Conservation (phyloP, 202 grass and related monocot species). For the Hordeum pubiflorum region DNA sequence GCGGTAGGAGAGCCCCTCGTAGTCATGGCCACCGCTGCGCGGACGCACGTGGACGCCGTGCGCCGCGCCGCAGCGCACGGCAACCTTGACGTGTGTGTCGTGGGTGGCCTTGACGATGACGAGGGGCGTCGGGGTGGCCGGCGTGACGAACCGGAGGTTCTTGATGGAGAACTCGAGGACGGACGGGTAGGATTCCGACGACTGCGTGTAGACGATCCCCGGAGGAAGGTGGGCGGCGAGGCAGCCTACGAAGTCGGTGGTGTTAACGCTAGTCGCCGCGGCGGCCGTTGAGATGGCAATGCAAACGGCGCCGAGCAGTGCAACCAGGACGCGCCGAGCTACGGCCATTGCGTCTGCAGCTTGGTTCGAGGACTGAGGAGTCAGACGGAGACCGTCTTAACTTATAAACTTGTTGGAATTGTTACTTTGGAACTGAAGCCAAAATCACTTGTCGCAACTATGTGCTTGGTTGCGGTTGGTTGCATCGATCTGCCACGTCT, state of each 20-base stretch:
- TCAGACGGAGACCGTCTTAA: background rate
- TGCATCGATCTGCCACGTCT: background rate
- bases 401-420: background rate
- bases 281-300: background rate
- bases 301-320: background rate
- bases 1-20: conserved; percentile 56
- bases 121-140: conserved; percentile 28
- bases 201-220: background rate
- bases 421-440: background rate
- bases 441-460: background rate
- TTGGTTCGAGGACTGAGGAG: background rate
- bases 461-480: background rate
- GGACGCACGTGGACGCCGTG: conserved; percentile 28
- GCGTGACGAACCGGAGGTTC: conserved; percentile 44
- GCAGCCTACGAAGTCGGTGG: conserved; percentile 25
- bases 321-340: background rate
- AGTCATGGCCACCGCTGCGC: conserved; percentile 63
- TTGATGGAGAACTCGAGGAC: conserved; percentile 34
- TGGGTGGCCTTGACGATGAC: conserved; percentile 18
- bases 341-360: background rate
- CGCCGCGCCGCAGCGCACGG: conserved; percentile 27
- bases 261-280: background rate
- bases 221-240: conserved; percentile 22
- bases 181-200: conserved; percentile 14
- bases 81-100: conserved; percentile 28